These are phyloP conservation scores for Meredithiella fracta DNA, from an alignment of 2,329 filamentous ascomycete species.

Conservation along the genomic window DNA sequence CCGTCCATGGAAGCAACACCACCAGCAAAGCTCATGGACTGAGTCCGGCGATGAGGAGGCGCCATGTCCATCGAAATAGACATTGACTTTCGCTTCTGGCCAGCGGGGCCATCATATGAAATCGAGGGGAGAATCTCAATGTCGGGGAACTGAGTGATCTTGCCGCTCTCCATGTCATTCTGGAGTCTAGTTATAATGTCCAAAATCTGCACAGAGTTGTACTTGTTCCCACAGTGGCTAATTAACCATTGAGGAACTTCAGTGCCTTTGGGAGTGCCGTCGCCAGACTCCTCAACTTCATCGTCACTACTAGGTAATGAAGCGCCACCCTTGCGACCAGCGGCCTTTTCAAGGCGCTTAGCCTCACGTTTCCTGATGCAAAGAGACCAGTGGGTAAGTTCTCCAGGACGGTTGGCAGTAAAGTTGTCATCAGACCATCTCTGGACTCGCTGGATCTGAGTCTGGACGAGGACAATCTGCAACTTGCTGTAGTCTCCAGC, in stretches of 20 bases:
- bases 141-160: conserved; percentile 34
- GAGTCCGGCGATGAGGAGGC: conserved; percentile 19
- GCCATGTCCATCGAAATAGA: conserved; percentile 2
- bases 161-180: conserved; percentile 27
- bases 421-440: conserved; percentile 41
- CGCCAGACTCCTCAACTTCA: conserved; percentile 22
- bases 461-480: conserved; percentile 47
- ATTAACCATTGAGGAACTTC: conserved; percentile 35
- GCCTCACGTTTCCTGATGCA: conserved; percentile 49
- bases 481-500: conserved; percentile 40
- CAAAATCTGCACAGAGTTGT: conserved; percentile 31
- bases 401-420: conserved; percentile 21
- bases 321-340: conserved; percentile 21
- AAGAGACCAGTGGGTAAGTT: conserved; percentile 44
- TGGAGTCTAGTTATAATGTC: conserved; percentile 31
- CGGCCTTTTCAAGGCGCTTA: conserved; percentile 28
- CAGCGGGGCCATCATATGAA: conserved; percentile 13
- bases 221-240: conserved; percentile 28
- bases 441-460: conserved; percentile 46
- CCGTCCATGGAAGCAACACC: conserved; percentile 7
- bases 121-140: conserved; percentile 44
- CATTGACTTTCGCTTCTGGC: conserved; percentile 13
- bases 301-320: conserved; percentile 15
- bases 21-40: conserved; percentile 21
- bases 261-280: conserved; percentile 23